Base-by-base conservation (phyloP, 768 basidiomycete species). In the Galerina marginata region DNA sequence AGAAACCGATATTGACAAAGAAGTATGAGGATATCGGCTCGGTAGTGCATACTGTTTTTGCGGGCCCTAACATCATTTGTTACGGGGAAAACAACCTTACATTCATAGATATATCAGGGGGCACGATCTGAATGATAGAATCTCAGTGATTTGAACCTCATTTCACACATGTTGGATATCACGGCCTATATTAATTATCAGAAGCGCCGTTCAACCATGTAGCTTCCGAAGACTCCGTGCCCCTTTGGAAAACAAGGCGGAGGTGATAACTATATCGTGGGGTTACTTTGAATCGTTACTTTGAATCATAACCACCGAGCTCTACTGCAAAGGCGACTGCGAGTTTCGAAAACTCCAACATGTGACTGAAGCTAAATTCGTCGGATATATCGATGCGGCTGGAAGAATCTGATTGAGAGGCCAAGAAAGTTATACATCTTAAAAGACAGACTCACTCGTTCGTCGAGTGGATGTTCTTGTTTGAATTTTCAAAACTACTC, bases 331-430 rank as follows among this genome's bases (percentile, higher is more conserved):
- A 91, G 1, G 89, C 91, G 26, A 90, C 86, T 39, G 88, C 90
- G 54, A 94, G 78, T 78, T 93, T 93, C 51, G 91, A 91, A 75
- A 94, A 94, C 75, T 94, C 89, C 57, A 91, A 67, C 92, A 96
- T 93, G 72, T 98, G 95, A 5, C 79, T 74, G 72, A 96, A 98
- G 69, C 89, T 91, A 76, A 97, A 97, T 73, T 96, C 95, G 20
- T 86, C 78, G 10, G 93, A 93, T 60, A 92, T 81, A 71, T 96
- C 92, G 57, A 91, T 91, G 53, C 90, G 90, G 71, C 92, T 93
- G 67, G 38, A 61, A 45, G 65, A 45, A 39, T 56, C 55, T 49
- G 26, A 12, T 9, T 12, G 44, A 60, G 67, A 68, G 60, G 66
- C 52, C 57, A 54, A 64, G 65, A 47, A 36, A 44, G 42, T 20